Evolutionary conservation across 306 rosid species (phyloP).

Genomic region (Pachyrhizus erosus): DNA sequence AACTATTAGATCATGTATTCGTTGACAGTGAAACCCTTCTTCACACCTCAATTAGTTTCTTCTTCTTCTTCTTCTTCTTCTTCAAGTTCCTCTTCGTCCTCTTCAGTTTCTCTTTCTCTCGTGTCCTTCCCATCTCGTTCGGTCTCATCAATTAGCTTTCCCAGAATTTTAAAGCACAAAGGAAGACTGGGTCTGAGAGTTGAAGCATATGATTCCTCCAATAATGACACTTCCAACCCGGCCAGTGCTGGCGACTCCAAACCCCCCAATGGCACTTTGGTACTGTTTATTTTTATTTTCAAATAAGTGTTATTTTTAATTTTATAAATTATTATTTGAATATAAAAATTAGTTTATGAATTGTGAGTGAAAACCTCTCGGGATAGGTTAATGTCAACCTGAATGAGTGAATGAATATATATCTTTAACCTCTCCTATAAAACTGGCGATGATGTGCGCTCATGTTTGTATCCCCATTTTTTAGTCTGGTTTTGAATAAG

Average conservation of each 20-base stretch:
- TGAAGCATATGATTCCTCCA: slow-evolving; percentile 51
- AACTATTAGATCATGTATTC: slow-evolving; percentile 40
- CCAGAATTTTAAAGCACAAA: slow-evolving; percentile 38
- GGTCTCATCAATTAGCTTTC: slow-evolving; percentile 34
- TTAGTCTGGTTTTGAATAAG: not conserved
- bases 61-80: slow-evolving; percentile 14
- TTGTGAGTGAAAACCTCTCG: slow-evolving; percentile 5
- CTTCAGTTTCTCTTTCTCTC: slow-evolving; percentile 35
- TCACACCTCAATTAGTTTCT: slow-evolving; percentile 40
- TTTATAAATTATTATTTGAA: not conserved
- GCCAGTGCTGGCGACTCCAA: slow-evolving; percentile 53
- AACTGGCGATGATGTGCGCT: not conserved
- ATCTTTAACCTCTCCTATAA: not conserved
- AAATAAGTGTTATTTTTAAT: not conserved
- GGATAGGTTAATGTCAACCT: not conserved
- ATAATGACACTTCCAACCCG: slow-evolving; percentile 45
- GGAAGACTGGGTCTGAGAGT: slow-evolving; percentile 36
- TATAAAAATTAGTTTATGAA: not conserved
- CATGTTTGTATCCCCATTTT: not conserved
- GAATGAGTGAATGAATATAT: not conserved
- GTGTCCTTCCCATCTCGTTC: slow-evolving; percentile 38
- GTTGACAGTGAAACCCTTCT: slow-evolving; percentile 46
- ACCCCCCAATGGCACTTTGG: slow-evolving; percentile 60
- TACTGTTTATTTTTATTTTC: slow-evolving; percentile 27
- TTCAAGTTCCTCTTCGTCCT: slow-evolving; percentile 32